These are phyloP conservation scores for Physaria fendleri DNA, from an alignment of 345 rosid species.

Conservation along the genomic window DNA sequence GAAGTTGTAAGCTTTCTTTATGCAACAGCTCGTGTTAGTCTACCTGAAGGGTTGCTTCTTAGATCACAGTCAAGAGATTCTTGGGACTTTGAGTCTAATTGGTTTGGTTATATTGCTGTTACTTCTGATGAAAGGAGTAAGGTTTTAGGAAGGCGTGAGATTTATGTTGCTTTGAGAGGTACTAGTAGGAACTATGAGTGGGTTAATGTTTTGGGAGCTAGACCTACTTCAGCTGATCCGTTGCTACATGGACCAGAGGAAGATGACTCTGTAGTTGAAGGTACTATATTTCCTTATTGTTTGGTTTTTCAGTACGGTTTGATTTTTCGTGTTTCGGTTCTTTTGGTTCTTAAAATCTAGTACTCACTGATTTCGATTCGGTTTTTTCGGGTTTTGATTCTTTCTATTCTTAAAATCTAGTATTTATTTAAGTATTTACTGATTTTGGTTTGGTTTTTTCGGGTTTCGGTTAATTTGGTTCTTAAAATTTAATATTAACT, in stretches of 20 bases:
- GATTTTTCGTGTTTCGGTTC: no score
- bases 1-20: slow-evolving; percentile 53
- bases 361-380: no score
- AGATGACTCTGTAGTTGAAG: not conserved
- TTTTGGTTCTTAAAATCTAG: no score
- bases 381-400: no score
- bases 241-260: slow-evolving; percentile 30
- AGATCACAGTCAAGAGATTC: slow-evolving; percentile 62
- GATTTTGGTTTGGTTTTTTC: no score
- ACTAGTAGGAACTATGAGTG: slow-evolving; percentile 84
- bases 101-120: slow-evolving; percentile 85
- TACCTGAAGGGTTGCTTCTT: slow-evolving; percentile 57
- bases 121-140: slow-evolving; percentile 47
- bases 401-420: no score
- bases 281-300: no score
- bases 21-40: slow-evolving; percentile 62
- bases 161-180: slow-evolving; percentile 67
- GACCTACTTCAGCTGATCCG: slow-evolving; percentile 41
- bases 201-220: slow-evolving; percentile 57
- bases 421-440: no score
- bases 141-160: slow-evolving; percentile 61
- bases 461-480: no score
- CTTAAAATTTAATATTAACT: no score
- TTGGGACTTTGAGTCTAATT: slow-evolving; percentile 96
- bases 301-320: no score